These are phyloP conservation scores for Hepatocystis sp. DNA, from an alignment of 169 alveolate genomes.

Conservation along the genomic window DNA sequence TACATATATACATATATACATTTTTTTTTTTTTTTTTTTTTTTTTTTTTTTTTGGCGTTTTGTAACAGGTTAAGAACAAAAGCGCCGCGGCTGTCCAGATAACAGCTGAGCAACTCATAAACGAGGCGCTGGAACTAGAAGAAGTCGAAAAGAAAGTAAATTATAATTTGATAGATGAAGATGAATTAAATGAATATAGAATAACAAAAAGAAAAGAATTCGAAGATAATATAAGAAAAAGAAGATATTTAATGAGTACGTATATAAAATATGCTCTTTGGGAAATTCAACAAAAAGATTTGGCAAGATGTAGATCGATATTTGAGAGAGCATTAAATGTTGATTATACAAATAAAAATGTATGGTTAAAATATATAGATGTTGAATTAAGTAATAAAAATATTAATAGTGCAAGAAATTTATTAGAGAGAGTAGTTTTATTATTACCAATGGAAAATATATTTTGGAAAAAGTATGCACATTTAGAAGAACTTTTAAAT, in stretches of 20 bases:
- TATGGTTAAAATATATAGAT: slow-evolving; percentile 98
- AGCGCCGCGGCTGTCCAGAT: slow-evolving; percentile 98
- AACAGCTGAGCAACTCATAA: slow-evolving; percentile 98
- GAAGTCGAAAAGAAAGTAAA: slow-evolving; percentile 87
- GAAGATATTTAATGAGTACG: slow-evolving; percentile 96
- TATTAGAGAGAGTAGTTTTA: slow-evolving; percentile 97
- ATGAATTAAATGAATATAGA: slow-evolving; percentile 95
- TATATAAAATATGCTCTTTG: slow-evolving; percentile 98
- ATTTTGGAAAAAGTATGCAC: slow-evolving; percentile 99
- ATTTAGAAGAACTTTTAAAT: slow-evolving; percentile 98
- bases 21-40: no score
- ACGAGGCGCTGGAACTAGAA: slow-evolving; percentile 97
- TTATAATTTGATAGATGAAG: slow-evolving; percentile 90
- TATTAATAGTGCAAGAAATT: slow-evolving; percentile 96
- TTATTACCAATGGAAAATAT: slow-evolving; percentile 98
- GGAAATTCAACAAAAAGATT: slow-evolving; percentile 97
- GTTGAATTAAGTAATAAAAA: slow-evolving; percentile 97
- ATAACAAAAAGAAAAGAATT: slow-evolving; percentile 95
- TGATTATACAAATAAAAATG: slow-evolving; percentile 93
- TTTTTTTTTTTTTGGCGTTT: no score
- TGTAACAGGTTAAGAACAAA: slow-evolving; percentile 96
- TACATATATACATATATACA: no score
- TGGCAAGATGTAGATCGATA: slow-evolving; percentile 95
- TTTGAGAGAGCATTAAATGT: slow-evolving; percentile 98
- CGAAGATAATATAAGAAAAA: slow-evolving; percentile 96